Conservation (phyloP, 441 rosid species). For the Brassica balearica region DNA sequence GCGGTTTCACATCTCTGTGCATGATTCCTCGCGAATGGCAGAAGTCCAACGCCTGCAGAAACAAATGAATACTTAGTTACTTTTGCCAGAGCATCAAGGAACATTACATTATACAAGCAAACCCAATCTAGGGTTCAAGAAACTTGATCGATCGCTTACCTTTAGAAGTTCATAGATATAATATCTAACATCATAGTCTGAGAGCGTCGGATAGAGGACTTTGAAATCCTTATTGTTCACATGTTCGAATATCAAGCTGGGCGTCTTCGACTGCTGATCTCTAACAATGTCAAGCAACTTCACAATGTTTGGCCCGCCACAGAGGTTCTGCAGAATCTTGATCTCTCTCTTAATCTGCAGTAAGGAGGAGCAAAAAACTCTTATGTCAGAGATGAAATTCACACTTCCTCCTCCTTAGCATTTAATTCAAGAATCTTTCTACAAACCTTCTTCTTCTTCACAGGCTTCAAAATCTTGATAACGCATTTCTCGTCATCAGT, state of each 20-base stretch:
- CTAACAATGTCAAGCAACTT: slow-evolving; percentile 96
- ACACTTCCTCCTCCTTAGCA: background rate
- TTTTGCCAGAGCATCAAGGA: background rate
- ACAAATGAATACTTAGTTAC: background rate
- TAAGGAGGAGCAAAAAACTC: background rate
- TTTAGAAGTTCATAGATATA: slow-evolving; percentile 91
- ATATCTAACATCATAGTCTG: slow-evolving; percentile 90
- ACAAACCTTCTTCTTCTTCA: slow-evolving; percentile 97
- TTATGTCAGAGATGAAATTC: background rate
- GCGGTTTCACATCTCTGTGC: slow-evolving; percentile 99
- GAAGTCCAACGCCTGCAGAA: slow-evolving; percentile 85
- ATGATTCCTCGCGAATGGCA: slow-evolving; percentile 98
- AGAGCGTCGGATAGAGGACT: slow-evolving; percentile 90
- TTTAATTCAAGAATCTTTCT: slow-evolving; percentile 33
- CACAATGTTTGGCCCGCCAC: slow-evolving; percentile 96
- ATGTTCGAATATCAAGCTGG: slow-evolving; percentile 92
- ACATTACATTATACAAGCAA: background rate
- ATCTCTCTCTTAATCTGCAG: slow-evolving; percentile 97
- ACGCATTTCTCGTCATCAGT: slow-evolving; percentile 84
- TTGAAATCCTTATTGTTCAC: slow-evolving; percentile 96
- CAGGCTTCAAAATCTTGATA: slow-evolving; percentile 98
- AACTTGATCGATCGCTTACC: slow-evolving; percentile 49
- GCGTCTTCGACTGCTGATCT: slow-evolving; percentile 99
- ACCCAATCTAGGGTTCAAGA: slow-evolving; percentile 9
- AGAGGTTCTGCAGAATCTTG: slow-evolving; percentile 95